Base-by-base conservation (phyloP, 2,329 filamentous ascomycete species). In the Thielaviopsis ethacetica region DNA sequence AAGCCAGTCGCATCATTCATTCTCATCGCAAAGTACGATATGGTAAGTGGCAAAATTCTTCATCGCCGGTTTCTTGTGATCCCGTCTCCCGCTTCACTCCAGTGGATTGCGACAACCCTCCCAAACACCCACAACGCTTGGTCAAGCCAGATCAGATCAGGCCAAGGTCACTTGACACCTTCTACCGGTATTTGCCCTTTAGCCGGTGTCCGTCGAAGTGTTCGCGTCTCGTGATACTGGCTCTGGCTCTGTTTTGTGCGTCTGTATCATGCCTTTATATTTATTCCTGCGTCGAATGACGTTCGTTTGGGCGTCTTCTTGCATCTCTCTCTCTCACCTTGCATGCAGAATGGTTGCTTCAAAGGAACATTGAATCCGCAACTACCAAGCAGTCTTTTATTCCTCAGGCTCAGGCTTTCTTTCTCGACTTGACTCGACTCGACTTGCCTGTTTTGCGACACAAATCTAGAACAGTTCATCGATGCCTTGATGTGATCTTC, bases 11-110 rank as follows among this genome's bases (percentile, higher is more conserved):
- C 65, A 84, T 85, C 70, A 84, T 85, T 64, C 81, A 84, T 67
- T 84, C 81, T 57, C 82, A 84, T 67, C 79, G 82, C 64, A 85
- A 85, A 69, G 82, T 85, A 59, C 77, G 82, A 66, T 84, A 85
- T 69, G 82, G 81, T 84, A 75, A 68, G 80, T 72, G 53, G 38
- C 38, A 44, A 44, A 44, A 17, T 44, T 44, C 5, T 44, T 44
- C 38, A n/a, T 44, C 38, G 15, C 17, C 15, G 38, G 13, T n/a
- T 15, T 44, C 15, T n/a, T 17, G 38, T 44, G 38, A 44, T 44
- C 5, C 38, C 15, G 38, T 44, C 38, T 44, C 15, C 38, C 38
- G 15, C 13, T 7, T 44, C 17, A 12, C 13, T 7, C n/a, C 17
- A 12, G 10, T 34, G n/a, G 2, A n/a, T 44, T 44, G 38, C 38